Evolutionary conservation across 305 asterid species (phyloP), one percentile per base, ranked within the genome.

Genomic region (Solanum hybrid): DNA sequence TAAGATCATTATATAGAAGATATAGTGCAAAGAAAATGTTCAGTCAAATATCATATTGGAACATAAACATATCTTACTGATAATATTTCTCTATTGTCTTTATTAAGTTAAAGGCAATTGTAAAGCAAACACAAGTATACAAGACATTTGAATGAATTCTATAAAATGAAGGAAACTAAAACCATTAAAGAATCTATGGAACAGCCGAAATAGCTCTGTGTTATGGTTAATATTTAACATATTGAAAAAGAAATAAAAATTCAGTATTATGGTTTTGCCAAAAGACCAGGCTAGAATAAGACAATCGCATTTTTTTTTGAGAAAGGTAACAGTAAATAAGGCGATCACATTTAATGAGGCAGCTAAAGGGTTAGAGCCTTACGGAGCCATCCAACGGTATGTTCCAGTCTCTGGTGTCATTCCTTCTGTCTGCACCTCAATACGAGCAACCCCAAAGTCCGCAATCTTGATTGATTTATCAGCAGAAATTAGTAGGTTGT

Each of bases 321-420:
- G 22, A 73, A 73, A 73, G 78, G 11, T 6, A 73, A 14, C 78
- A 28, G 36, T 73, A 84, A 71, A 82, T 28, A 83, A 46, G 69
- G n/a, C 18, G 10, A 85, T 85, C 40, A 85, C 46, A 85, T 57
- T 20, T 31, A 85, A 11, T 13, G 20, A 84, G 40, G 42, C 46
- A 5, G 31, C 29, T 14, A 89, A 75, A 61, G 75, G 28, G 18
- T 24, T 85, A 78, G 90, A 87, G 78, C 92, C 98, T 96, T 94
- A 97, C 99, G 99, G 99, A 79, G 99, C 99, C 99, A 97, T 97
- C 99, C 99, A 97, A 40, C 99, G 95, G 91, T 97, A 97, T 35
- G 99, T 97, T 89, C 99, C 99, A 11, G 99, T 97, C 92, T 97
- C 99, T 22, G 99, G 99, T 67, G 99, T 97, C 99, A 97, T 97